Evolutionary conservation across 768 basidiomycete genomes (phyloP), one percentile per base, ranked within the genome.

Genomic region (Roridomyces roridus): DNA sequence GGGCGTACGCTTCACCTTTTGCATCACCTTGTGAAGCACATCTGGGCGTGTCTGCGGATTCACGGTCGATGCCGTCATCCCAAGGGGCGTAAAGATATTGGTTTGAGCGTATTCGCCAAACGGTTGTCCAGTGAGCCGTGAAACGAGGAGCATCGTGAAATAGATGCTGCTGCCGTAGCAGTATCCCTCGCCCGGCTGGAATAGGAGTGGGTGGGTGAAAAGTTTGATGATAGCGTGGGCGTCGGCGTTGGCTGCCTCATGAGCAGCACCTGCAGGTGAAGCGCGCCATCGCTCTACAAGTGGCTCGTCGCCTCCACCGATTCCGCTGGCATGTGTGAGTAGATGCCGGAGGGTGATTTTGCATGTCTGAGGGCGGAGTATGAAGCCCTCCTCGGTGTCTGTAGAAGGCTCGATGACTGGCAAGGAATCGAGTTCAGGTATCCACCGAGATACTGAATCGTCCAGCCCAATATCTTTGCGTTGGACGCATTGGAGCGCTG

Each of bases 311-410:
- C 35, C 35, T 24, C 40, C 48, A 25, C 43, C 43, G 20, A 61
- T 15, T 17, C 59, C 59, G 31, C 59, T 61, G 9, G 54, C 46
- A 40, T 61, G 59, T 26, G 59, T 57, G 17, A 61, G 55, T 20
- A 61, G 31, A n/a, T 61, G 59, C n/a, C 54, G 59, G n/a, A 57
- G 55, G 3, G 59, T 61, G 36, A 61, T 61, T 24, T 46, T 37
- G 10, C 23, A 18, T 2, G 7, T 23, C 14, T 50, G 45, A 2
- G 47, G 51, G 4, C 54, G 55, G 15, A 61, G 48, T 5, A 24
- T 20, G 48, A 55, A 60, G 3, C 47, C 45, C 5, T 15, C 37
- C 14, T 50, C 48, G n/a, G 24, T 47, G 5, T 26, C 37, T 11
- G 45, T 35, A 8, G n/a, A n/a, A n/a, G 52, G 11, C 14, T 37